phyloP scores from a whole-genome alignment of 495 filamentous ascomycete genomes.

The Neurospora pannonica region DNA sequence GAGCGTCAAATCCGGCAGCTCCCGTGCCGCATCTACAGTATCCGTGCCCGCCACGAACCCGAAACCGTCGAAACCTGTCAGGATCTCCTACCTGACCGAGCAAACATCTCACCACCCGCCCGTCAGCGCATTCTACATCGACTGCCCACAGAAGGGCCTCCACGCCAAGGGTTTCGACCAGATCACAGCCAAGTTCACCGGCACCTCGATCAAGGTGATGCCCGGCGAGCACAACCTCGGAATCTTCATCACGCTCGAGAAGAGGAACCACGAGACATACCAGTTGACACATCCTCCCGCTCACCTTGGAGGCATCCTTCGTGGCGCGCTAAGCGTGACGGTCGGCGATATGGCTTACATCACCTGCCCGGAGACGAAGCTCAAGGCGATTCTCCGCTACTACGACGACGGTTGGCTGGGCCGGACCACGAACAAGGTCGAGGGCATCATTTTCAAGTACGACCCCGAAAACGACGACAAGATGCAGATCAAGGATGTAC shows the following conservation, averaged over 20 bases:
- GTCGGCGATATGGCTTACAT: slow-evolving; percentile 83
- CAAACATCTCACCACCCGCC: slow-evolving; percentile 98
- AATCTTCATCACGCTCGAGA: slow-evolving; percentile 83
- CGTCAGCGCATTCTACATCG: slow-evolving; percentile 90
- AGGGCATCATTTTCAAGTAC: slow-evolving; percentile 85
- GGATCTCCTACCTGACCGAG: slow-evolving; percentile 88
- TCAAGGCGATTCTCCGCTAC: slow-evolving; percentile 88
- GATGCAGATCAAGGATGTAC: slow-evolving; percentile 71
- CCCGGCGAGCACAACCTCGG: slow-evolving; percentile 90
- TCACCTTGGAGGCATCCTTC: slow-evolving; percentile 80
- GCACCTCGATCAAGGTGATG: slow-evolving; percentile 82
- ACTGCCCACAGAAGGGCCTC: slow-evolving; percentile 85
- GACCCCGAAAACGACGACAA: slow-evolving; percentile 72
- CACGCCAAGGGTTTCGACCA: slow-evolving; percentile 89
- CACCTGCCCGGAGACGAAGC: slow-evolving; percentile 74
- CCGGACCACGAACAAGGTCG: slow-evolving; percentile 79
- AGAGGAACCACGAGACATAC: slow-evolving; percentile 78
- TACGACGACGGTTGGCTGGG: slow-evolving; percentile 92
- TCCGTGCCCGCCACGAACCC: slow-evolving; percentile 31
- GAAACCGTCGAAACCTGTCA: slow-evolving; percentile 46
- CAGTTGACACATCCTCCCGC: slow-evolving; percentile 90
- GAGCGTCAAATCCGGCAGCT: slow-evolving; percentile 30
- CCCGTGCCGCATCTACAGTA: slow-evolving; percentile 31
- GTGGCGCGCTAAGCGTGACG: slow-evolving; percentile 72
- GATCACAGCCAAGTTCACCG: slow-evolving; percentile 94